Evolutionary conservation across 331 rosid genomes (phyloP).

Genomic region (Pyracantha coccinea): DNA sequence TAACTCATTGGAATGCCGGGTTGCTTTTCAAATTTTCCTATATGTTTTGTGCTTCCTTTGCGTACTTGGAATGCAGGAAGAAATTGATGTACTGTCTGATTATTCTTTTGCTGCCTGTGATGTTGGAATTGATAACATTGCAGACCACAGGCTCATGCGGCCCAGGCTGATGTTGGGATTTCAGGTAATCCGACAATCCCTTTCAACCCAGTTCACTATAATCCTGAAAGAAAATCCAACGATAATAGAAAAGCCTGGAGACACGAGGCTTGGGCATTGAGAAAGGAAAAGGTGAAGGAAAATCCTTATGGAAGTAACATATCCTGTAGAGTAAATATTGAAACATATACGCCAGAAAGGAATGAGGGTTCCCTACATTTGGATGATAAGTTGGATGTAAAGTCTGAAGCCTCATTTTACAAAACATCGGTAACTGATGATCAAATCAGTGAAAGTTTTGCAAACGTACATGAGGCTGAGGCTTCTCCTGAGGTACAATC

Average conservation of each 20-base stretch:
- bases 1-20: neutral
- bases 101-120: conserved; percentile 11
- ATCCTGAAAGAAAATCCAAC: conserved; percentile 12
- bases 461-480: no score
- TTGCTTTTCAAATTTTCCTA: neutral
- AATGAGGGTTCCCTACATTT: neutral
- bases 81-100: neutral
- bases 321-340: neutral
- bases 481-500: neutral
- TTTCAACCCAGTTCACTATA: neutral
- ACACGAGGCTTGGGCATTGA: neutral
- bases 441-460: no score
- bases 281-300: neutral
- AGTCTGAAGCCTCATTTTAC: neutral
- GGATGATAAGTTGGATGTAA: neutral
- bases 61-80: neutral
- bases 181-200: neutral
- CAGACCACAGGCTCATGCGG: conserved; percentile 37
- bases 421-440: neutral
- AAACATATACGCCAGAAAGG: neutral
- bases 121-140: conserved; percentile 20
- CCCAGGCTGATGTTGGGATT: conserved; percentile 20
- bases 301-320: neutral
- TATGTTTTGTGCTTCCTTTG: neutral
- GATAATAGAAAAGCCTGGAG: conserved; percentile 19